Percentiles rank a stretch among this genome's conserved stretches.
phyloP scores from a whole-genome alignment of 805 yeast species.

The Komagataella ulmi region DNA sequence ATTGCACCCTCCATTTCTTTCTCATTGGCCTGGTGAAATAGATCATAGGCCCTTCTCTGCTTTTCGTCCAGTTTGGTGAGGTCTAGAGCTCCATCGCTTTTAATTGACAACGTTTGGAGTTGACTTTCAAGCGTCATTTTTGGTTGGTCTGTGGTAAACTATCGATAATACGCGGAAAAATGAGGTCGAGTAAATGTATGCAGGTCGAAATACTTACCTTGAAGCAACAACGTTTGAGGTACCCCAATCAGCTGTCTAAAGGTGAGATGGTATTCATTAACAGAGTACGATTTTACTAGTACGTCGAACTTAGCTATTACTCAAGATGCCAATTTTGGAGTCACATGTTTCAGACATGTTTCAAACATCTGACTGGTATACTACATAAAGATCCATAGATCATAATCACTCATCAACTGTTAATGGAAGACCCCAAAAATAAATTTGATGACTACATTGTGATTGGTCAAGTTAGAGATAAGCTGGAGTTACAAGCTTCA shows the following conservation, averaged over 20 bases:
- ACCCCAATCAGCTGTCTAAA: background rate
- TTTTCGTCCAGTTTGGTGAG: background rate
- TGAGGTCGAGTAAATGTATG: background rate
- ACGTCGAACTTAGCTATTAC: background rate
- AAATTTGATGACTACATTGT: background rate
- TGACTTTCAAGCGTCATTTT: background rate
- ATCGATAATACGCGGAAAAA: background rate
- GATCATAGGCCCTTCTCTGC: constrained; percentile 16
- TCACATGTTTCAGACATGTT: background rate
- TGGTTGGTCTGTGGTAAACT: background rate
- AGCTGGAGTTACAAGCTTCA: background rate
- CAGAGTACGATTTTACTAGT: background rate
- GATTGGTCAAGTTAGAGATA: background rate
- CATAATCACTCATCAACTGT: background rate
- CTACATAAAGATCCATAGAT: background rate
- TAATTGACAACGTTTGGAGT: background rate
- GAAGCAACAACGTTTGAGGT: background rate
- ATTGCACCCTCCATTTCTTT: constrained; percentile 64
- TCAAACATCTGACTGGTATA: background rate
- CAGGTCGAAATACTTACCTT: background rate
- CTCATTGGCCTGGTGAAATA: constrained; percentile 58
- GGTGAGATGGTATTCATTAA: background rate
- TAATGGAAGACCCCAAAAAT: background rate
- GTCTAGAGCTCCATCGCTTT: background rate
- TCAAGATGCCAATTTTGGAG: background rate